phyloP scores from a whole-genome alignment of 2,329 filamentous ascomycete genomes.

The Penicillium sp. region DNA sequence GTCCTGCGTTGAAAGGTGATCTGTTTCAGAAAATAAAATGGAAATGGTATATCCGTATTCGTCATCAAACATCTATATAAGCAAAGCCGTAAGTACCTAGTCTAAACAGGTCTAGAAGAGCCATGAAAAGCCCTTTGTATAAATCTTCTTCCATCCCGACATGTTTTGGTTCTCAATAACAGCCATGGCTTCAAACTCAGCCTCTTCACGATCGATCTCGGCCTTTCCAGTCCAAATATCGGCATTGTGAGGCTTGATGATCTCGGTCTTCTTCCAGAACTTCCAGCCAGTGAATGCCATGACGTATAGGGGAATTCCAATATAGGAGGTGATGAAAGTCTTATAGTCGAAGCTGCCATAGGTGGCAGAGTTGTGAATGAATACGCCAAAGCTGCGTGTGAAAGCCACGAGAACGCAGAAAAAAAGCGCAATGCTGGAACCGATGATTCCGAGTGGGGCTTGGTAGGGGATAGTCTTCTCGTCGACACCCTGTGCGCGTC shows the following conservation, averaged over 20 bases:
- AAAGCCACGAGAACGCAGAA: conserved; percentile 71
- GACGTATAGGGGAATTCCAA: conserved; percentile 72
- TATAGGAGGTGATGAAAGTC: conserved; percentile 73
- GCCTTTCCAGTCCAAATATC: conserved; percentile 73
- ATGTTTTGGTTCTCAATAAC: conserved; percentile 8
- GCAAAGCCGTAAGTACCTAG: background rate
- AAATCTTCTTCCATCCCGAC: conserved; percentile 8
- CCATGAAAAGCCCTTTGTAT: conserved; percentile 3
- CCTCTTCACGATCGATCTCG: conserved; percentile 67
- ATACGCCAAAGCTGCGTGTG: conserved; percentile 78
- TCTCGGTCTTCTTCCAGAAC: conserved; percentile 53
- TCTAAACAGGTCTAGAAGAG: conserved; percentile 4
- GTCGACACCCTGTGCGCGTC: conserved; percentile 58
- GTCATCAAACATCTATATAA: background rate
- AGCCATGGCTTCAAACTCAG: conserved; percentile 6
- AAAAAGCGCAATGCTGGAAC: conserved; percentile 65
- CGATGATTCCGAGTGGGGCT: conserved; percentile 68
- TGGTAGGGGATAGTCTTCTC: conserved; percentile 60
- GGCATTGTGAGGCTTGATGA: conserved; percentile 57
- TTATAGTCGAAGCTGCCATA: conserved; percentile 65
- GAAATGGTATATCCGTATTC: background rate
- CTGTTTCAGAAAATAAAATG: background rate
- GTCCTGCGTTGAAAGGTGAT: too few relatives aligned
- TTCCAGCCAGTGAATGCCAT: conserved; percentile 68
- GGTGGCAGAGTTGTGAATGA: conserved; percentile 48